Percentiles rank a stretch among this genome's conserved stretches.
These are phyloP conservation scores for Cladophialophora immunda DNA, from an alignment of 2,329 filamentous ascomycete species.

Conservation along the genomic window DNA sequence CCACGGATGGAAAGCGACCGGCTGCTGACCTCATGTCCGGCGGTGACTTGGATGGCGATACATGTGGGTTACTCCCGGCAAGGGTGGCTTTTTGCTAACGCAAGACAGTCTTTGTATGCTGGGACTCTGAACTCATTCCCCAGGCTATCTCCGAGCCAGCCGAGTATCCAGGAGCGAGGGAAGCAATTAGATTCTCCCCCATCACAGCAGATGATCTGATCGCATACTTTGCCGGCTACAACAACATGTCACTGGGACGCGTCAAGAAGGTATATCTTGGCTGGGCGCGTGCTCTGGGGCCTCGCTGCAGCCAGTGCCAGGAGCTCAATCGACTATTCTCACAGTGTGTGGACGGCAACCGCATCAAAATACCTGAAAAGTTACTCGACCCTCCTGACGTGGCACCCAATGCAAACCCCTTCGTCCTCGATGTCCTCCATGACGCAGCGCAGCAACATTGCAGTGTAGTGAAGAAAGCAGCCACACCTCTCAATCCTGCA, in stretches of 20 bases:
- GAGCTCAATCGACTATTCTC: constrained; percentile 19
- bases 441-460: constrained; percentile 5
- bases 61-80: neutral
- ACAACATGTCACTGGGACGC: constrained; percentile 17
- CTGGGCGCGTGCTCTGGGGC: constrained; percentile 11
- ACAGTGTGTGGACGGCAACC: constrained; percentile 14
- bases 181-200: constrained; percentile 12
- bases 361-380: constrained; percentile 10
- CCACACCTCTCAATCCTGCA: neutral
- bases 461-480: neutral
- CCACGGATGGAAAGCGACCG: constrained; percentile 7
- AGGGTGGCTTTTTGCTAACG: neutral
- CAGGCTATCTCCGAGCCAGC: constrained; percentile 4
- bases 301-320: constrained; percentile 13
- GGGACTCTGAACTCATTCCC: constrained; percentile 8
- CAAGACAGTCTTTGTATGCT: constrained; percentile 15
- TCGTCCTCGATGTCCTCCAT: constrained; percentile 14
- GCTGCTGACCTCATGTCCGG: constrained; percentile 16
- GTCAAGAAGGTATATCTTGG: constrained; percentile 16
- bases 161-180: constrained; percentile 15
- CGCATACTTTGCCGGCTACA: constrained; percentile 15
- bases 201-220: constrained; percentile 12
- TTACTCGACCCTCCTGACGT: constrained; percentile 8
- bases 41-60: constrained; percentile 16
- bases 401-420: neutral